Evolutionary conservation across 495 filamentous ascomycete species (phyloP), one percentile per base, ranked within the genome.

Genomic region (Chaetomidium leptoderma): DNA sequence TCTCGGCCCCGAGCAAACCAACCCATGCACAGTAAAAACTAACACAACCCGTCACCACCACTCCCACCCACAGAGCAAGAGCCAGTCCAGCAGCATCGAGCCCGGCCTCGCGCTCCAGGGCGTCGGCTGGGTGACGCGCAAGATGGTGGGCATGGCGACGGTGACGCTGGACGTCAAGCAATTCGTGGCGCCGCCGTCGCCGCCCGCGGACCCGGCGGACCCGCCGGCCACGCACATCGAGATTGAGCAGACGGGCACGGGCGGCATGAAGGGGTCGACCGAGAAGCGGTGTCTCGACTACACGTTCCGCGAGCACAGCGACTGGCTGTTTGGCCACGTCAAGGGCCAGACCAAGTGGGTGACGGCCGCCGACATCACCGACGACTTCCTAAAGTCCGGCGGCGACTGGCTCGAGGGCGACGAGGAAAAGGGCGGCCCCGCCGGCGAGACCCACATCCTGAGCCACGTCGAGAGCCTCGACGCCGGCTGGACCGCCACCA

Each of bases 81-180:
- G 79, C 63, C 81, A 90, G 66, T 92, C 89, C 63, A 81, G 85
- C 70, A 74, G 80, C 65, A 75, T 83, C 37, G 89, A 93, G 61
- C 76, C 86, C 8, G 78, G 89, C 57, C 86, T 96, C 43, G 66
- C 79, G 35, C 77, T 93, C 75, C 93, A 97, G 83, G 86, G 86
- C 72, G 75, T 98, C 51, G 71, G 84, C 78, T 98, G 88, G 88
- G 62, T 90, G 53, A 79, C 83, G 35, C 92, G 93, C 73, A 90
- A 87, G 76, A 81, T 81, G 45, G 85, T 96, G 70, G 64, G 72
- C 61, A 65, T 84, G 9, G 88, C 91, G 3, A 89, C 84, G 27
- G 69, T 97, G 19, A 90, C 86, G 13, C 82, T 95, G 23, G 62
- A 81, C 49, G 66, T 89, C 57, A 83, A 83, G 62, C 79, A 91